phyloP scores from a whole-genome alignment of 495 filamentous ascomycete species.

The Daldinia caldariorum region DNA sequence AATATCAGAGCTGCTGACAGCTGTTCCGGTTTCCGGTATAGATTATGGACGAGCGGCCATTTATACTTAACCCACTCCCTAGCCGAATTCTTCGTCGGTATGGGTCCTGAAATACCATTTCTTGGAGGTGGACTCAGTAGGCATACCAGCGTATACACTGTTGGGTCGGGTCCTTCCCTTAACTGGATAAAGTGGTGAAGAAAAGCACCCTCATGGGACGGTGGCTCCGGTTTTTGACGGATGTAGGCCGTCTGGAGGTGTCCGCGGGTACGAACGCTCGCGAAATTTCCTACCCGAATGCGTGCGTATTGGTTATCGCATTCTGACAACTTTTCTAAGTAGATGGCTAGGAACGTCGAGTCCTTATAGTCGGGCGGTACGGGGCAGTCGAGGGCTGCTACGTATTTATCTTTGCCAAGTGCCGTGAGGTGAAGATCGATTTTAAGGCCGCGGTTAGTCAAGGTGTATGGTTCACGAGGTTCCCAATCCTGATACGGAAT shows the following conservation, averaged over 20 bases:
- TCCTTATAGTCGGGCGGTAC: slow-evolving; percentile 1
- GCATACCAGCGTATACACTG: background rate
- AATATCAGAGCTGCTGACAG: slow-evolving; percentile 1
- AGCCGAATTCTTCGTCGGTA: background rate
- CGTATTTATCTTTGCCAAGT: background rate
- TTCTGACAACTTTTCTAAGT: background rate
- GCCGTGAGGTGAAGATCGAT: slow-evolving; percentile 25
- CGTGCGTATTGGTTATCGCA: background rate
- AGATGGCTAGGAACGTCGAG: background rate
- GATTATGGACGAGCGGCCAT: background rate
- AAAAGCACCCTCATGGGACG: background rate
- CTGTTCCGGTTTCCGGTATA: slow-evolving; percentile 4
- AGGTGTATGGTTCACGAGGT: slow-evolving; percentile 19
- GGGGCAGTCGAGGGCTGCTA: background rate
- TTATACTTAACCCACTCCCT: background rate
- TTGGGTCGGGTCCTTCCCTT: background rate
- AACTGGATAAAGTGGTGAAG: background rate
- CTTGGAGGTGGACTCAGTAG: background rate
- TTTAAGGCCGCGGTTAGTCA: slow-evolving; percentile 26
- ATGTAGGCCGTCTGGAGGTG: background rate
- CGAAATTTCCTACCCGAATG: background rate
- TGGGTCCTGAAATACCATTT: background rate
- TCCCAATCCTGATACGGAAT: slow-evolving; percentile 31
- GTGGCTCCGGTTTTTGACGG: background rate
- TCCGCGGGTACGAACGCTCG: background rate